These are phyloP conservation scores for Vigna hirtella DNA, from an alignment of 306 rosid species.

Conservation along the genomic window DNA sequence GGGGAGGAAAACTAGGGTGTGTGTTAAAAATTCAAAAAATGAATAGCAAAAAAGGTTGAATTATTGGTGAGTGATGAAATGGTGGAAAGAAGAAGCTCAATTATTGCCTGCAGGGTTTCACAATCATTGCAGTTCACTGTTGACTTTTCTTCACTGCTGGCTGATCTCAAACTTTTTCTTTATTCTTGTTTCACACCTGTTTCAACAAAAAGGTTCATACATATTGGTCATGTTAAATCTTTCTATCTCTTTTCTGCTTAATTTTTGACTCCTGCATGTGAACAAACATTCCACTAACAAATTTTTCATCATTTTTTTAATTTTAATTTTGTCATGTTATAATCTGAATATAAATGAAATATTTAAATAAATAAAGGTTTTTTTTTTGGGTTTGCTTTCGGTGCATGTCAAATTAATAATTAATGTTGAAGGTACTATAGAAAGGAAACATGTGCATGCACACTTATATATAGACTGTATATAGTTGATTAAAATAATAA, in stretches of 20 bases:
- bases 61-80: slow-evolving; percentile 56
- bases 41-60: slow-evolving; percentile 38
- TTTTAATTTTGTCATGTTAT: neutral
- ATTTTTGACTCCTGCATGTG: slow-evolving; percentile 23
- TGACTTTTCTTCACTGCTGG: slow-evolving; percentile 47
- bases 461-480: neutral
- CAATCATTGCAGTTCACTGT: slow-evolving; percentile 72
- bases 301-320: slow-evolving; percentile 2
- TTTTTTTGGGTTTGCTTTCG: neutral
- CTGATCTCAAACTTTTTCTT: slow-evolving; percentile 37
- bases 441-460: neutral
- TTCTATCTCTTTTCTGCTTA: neutral
- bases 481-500: neutral
- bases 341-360: neutral
- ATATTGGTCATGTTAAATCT: neutral
- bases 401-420: slow-evolving; percentile 28
- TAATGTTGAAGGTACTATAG: neutral
- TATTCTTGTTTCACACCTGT: slow-evolving; percentile 32
- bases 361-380: neutral
- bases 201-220: neutral
- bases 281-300: neutral
- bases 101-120: slow-evolving; percentile 61
- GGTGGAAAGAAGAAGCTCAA: slow-evolving; percentile 56
- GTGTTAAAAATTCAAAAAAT: slow-evolving; percentile 32
- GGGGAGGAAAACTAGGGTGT: slow-evolving; percentile 11